phyloP scores from a whole-genome alignment of 352 stramenopile genomes.

The Pythium insidiosum region DNA sequence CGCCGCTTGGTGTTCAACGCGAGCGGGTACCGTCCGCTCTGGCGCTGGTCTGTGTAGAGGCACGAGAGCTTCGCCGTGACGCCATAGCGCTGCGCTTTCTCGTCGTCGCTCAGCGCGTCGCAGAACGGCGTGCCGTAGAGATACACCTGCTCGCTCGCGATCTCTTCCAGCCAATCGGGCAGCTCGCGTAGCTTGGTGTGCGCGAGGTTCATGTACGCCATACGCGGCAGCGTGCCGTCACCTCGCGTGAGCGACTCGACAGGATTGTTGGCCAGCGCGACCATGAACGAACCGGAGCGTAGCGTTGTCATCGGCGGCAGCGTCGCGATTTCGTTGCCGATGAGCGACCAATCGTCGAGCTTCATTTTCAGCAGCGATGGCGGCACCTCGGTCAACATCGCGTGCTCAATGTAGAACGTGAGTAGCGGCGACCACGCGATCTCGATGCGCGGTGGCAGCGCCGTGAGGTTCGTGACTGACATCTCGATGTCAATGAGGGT shows the following conservation, averaged over 20 bases:
- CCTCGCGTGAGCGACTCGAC: not conserved
- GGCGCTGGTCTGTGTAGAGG: not conserved
- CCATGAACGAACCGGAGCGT: not conserved
- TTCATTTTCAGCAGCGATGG: not conserved
- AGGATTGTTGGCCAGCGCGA: not conserved
- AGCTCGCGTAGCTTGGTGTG: conserved; percentile 15
- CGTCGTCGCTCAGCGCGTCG: not conserved
- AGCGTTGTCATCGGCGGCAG: conserved; percentile 11
- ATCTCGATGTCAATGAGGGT: conserved; percentile 21
- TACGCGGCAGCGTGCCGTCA: not conserved
- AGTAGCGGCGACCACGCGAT: conserved; percentile 11
- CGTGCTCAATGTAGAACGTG: conserved; percentile 17
- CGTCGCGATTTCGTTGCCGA: conserved; percentile 5
- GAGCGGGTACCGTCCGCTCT: no score
- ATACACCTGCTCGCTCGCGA: not conserved
- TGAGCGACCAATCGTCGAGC: conserved; percentile 16
- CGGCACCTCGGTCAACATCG: conserved; percentile 8
- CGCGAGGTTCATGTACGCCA: conserved; percentile 25
- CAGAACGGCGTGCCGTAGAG: conserved; percentile 14
- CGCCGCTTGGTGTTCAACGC: no score
- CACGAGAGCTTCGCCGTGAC: conserved; percentile 4
- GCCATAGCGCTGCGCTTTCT: conserved; percentile 1
- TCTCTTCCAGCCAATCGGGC: conserved; percentile 19
- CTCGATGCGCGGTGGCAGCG: conserved; percentile 9
- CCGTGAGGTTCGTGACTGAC: conserved; percentile 12